Base-by-base conservation (phyloP, 2,329 filamentous ascomycete genomes). In the Cryphonectria naterciae region DNA sequence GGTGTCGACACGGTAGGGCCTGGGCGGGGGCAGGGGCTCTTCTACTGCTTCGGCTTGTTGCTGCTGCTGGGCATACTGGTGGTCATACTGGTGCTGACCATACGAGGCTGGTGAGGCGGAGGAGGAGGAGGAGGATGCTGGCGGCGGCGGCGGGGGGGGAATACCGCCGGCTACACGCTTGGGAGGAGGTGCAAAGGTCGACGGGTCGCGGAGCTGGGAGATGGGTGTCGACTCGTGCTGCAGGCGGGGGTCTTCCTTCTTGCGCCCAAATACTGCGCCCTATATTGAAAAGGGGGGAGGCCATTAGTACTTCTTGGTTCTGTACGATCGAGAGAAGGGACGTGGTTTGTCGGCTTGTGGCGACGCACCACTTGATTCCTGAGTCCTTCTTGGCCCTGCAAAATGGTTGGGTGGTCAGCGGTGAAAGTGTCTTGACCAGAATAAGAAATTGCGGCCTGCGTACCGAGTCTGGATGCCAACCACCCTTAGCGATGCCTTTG, bases 171-270 rank as follows among this genome's bases (percentile, higher is more conserved):
- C 22, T 17, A 78, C 80, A 73, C 88, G 92, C 76, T 89, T 95
- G 0, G 94, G 94, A 37, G 94, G 94, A 35, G 94, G 93, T 2
- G 88, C 93, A 78, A 97, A 97, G 22, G 89, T 87, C 1, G 88
- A 80, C 1, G 93, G 94, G 78, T 97, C 94, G 78, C 89, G 90
- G 41, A 97, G 85, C 4, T 88, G 85, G 11, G 89, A 85, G 37
- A 71, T 65, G 25, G 71, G 68, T 15, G 69, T 62, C 15, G 68
- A 6, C 19, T 56, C 58, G 56, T 65, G 62, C 28, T 49, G 56
- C 54, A 68, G 61, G 4, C 65, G 65, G 37, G 65, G 61, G 49
- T 66, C 43, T 39, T 13, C 39, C 19, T 64, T 70, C 35, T 70
- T 70, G 58, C 65, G 71, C 39, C 69, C 65, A 39, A 72, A 66